These are phyloP conservation scores for Fomes fomentarius DNA, from an alignment of 1,284 basidiomycete species.

Conservation along the genomic window DNA sequence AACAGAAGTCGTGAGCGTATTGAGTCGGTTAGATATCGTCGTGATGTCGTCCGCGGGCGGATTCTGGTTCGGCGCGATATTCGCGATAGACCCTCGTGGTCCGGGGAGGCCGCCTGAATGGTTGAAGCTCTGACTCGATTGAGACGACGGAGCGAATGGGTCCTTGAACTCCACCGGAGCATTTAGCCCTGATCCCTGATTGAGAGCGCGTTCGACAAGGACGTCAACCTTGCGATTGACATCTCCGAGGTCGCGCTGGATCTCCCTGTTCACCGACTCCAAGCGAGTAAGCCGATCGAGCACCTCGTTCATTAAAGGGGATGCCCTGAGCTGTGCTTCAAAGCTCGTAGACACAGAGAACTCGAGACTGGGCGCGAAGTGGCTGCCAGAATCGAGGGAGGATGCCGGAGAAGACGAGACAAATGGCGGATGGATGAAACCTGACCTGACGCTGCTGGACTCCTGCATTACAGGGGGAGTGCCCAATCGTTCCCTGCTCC, in stretches of 20 bases:
- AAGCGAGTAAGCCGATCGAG: slow-evolving; percentile 74
- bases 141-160: slow-evolving; percentile 58
- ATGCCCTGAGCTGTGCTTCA: slow-evolving; percentile 72
- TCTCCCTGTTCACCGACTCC: slow-evolving; percentile 71
- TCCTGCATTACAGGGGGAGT: slow-evolving; percentile 48
- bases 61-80: slow-evolving; percentile 69
- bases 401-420: slow-evolving; percentile 76
- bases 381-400: slow-evolving; percentile 73
- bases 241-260: slow-evolving; percentile 74
- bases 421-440: slow-evolving; percentile 40
- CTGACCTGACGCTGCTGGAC: slow-evolving; percentile 39
- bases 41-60: slow-evolving; percentile 72
- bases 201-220: slow-evolving; percentile 68
- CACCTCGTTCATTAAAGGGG: slow-evolving; percentile 76
- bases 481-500: slow-evolving; percentile 32
- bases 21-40: slow-evolving; percentile 78
- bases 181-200: slow-evolving; percentile 27
- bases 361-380: slow-evolving; percentile 51
- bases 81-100: slow-evolving; percentile 61
- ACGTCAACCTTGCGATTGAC: slow-evolving; percentile 78
- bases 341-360: slow-evolving; percentile 45
- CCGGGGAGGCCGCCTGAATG: slow-evolving; percentile 41
- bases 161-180: slow-evolving; percentile 76
- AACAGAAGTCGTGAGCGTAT: slow-evolving; percentile 84
- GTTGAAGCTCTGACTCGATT: slow-evolving; percentile 33